Base-by-base conservation (phyloP, 2,329 filamentous ascomycete genomes). In the Curvularia hawaiiensis region DNA sequence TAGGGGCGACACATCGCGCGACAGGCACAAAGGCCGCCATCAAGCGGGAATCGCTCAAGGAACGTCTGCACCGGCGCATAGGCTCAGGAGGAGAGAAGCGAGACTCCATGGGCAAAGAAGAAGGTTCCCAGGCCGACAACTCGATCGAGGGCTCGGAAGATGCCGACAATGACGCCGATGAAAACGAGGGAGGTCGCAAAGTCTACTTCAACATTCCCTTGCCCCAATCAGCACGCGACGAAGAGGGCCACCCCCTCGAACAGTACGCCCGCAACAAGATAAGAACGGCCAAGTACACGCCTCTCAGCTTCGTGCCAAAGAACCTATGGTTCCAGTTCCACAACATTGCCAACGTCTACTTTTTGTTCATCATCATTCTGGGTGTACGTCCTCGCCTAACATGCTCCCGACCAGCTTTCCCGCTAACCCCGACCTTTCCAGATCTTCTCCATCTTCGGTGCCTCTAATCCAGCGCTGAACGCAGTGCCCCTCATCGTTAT, bases 241-340 rank as follows among this genome's bases (percentile, higher is more conserved):
- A 95, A 60, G 87, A 96, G 46, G 95, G 93, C 35, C 83, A 86
- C 58, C 90, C 92, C 2, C 75, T 81, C 52, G 82, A 85, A 56
- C 81, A 85, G 22, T 99, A 89, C 76, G 84, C 90, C 48, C 85
- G 94, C 65, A 99, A 99, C 82, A 99, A 99, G 83, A 97, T 99
- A 75, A 86, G 96, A 67, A 99, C 95, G 3, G 91, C 95, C 58
- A 99, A 98, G 79, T 99, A 99, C 77, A 99, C 95, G 8, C 90
- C 96, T 9, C 78, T 99, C 62, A 96, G 91, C 59, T 99, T 99
- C 78, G 78, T 99, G 28, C 95, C 95, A 14, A 98, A 98, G 81
- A 98, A 99, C 78, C 75, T 99, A 72, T 99, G 89, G 87, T 91
- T 96, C 64, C 96, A 99, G 78, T 98, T 99, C 74, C 94, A 99